Evolutionary conservation across 805 yeast genomes (phyloP).

Genomic region (Yarrowia deformans): DNA sequence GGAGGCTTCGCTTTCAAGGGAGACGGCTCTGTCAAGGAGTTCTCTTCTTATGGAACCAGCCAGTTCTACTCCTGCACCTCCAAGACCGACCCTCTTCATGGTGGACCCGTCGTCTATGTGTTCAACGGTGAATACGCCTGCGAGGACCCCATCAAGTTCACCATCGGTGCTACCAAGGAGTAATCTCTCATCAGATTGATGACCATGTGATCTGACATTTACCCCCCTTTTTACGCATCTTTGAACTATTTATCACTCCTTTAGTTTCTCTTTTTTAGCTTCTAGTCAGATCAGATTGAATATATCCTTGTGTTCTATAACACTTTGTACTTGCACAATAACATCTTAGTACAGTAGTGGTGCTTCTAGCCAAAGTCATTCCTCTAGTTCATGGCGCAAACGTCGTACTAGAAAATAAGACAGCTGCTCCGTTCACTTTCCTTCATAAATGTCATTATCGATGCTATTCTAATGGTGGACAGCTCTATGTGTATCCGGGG

Average conservation of each 20-base stretch:
- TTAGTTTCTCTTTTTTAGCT: constrained; percentile 11
- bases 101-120: constrained; percentile 3
- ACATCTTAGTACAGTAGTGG: too few relatives aligned
- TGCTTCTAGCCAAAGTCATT: too few relatives aligned
- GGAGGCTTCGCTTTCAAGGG: constrained; percentile 20
- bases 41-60: neutral
- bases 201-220: neutral
- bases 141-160: constrained; percentile 8
- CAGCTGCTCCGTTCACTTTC: neutral
- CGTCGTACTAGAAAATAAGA: too few relatives aligned
- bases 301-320: too few relatives aligned
- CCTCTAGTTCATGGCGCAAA: too few relatives aligned
- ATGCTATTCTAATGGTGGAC: neutral
- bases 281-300: neutral
- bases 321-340: too few relatives aligned
- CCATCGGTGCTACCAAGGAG: constrained; percentile 8
- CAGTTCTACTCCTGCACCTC: constrained; percentile 4
- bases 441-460: too few relatives aligned
- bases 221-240: neutral
- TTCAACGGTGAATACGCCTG: constrained; percentile 5
- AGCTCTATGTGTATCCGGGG: neutral
- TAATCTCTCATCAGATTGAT: neutral
- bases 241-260: constrained; percentile 6
- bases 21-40: neutral
- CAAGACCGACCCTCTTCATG: constrained; percentile 1